phyloP scores from a whole-genome alignment of 2,329 filamentous ascomycete genomes.

The Fusarium sarcochroum region DNA sequence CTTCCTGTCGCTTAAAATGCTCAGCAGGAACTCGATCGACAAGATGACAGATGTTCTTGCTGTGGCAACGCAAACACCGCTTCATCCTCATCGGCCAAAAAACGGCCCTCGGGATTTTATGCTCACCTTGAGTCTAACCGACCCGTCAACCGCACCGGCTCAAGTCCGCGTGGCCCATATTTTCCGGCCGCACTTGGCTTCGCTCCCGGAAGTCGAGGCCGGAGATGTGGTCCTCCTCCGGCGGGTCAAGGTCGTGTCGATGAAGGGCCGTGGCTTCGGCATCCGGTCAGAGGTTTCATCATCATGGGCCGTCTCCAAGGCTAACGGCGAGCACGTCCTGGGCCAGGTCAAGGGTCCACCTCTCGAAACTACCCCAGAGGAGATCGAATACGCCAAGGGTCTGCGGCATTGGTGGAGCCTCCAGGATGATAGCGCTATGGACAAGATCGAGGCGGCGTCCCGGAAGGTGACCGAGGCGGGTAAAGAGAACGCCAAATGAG shows the following conservation, averaged over 20 bases:
- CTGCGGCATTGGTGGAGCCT: slow-evolving; percentile 65
- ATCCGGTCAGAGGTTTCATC: slow-evolving; percentile 68
- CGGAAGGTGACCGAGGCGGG: slow-evolving; percentile 51
- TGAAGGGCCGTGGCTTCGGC: slow-evolving; percentile 69
- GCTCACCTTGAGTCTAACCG: slow-evolving; percentile 70
- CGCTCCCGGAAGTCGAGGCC: slow-evolving; percentile 66
- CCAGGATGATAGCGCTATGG: slow-evolving; percentile 62
- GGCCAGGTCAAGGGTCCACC: slow-evolving; percentile 72
- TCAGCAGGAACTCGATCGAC: slow-evolving; percentile 65
- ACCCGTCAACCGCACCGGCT: slow-evolving; percentile 66
- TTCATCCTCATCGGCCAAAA: slow-evolving; percentile 68
- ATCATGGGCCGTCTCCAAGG: slow-evolving; percentile 74
- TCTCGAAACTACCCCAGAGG: slow-evolving; percentile 67
- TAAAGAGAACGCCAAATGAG: slow-evolving; percentile 48
- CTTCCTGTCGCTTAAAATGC: slow-evolving; percentile 64
- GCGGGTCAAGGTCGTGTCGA: slow-evolving; percentile 66
- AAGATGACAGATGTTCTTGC: slow-evolving; percentile 68
- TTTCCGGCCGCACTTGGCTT: slow-evolving; percentile 70
- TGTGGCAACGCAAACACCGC: slow-evolving; percentile 66
- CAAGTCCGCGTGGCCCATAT: slow-evolving; percentile 68
- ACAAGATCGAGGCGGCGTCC: slow-evolving; percentile 64
- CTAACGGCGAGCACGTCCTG: slow-evolving; percentile 55
- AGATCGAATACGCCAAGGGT: slow-evolving; percentile 63
- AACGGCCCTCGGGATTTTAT: slow-evolving; percentile 71
- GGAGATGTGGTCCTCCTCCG: slow-evolving; percentile 73